These are phyloP conservation scores for Filosporella fistucella DNA, from an alignment of 495 filamentous ascomycete genomes.

Conservation along the genomic window DNA sequence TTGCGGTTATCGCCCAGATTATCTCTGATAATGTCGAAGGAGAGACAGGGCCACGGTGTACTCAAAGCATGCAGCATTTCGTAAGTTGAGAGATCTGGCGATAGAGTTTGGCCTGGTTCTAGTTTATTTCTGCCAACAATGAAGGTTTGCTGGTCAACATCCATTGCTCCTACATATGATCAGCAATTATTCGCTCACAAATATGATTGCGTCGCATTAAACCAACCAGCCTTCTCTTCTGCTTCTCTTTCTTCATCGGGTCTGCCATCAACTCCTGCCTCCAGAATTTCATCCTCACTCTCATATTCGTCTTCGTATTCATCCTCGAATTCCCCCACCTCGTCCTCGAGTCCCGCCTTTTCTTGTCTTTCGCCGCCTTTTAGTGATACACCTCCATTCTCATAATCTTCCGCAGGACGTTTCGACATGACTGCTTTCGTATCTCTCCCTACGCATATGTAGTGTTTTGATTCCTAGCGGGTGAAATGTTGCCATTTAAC, in stretches of 20 bases:
- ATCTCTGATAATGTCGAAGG: constrained; percentile 89
- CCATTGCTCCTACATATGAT: constrained; percentile 65
- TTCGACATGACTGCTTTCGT: constrained; percentile 58
- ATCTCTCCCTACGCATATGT: too few species aligned
- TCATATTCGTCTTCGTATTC: constrained; percentile 96
- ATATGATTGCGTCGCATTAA: not conserved
- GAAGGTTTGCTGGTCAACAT: constrained; percentile 86
- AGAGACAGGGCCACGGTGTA: constrained; percentile 93
- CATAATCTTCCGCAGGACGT: constrained; percentile 53
- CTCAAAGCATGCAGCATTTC: constrained; percentile 92
- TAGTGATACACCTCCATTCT: constrained; percentile 50
- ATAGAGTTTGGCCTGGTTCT: constrained; percentile 80
- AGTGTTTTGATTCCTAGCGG: too few species aligned
- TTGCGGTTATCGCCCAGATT: constrained; percentile 84
- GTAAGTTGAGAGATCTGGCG: constrained; percentile 87
- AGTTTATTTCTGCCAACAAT: constrained; percentile 88
- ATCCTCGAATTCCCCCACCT: constrained; percentile 89
- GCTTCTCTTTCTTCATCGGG: constrained; percentile 91
- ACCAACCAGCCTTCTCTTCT: constrained; percentile 66
- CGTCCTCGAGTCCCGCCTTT: constrained; percentile 45
- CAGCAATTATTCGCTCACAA: constrained; percentile 9
- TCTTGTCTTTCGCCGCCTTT: constrained; percentile 67
- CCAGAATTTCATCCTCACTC: constrained; percentile 92
- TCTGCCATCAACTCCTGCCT: constrained; percentile 88
- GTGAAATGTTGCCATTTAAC: too few species aligned